Percentiles rank a stretch among this genome's conserved stretches.
Conservation (phyloP, 2,329 filamentous ascomycete genomes). For the Rosellinia necatrix region DNA sequence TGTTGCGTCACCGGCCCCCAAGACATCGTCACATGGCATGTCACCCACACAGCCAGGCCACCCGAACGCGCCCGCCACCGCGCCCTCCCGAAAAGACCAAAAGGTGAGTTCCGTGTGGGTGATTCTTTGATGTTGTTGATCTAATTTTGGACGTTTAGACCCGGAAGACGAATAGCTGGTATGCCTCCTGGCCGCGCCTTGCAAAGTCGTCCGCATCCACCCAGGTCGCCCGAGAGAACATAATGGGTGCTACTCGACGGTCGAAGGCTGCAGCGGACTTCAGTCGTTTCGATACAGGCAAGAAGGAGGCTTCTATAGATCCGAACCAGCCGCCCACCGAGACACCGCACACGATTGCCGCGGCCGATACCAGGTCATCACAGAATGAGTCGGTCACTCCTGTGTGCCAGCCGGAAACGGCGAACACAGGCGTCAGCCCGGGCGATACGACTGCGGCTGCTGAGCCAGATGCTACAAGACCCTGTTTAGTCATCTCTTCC, state of each 20-base stretch:
- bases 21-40: conserved; percentile 29
- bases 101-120: conserved; percentile 29
- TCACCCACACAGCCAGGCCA: conserved; percentile 28
- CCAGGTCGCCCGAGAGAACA: conserved; percentile 64
- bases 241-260: conserved; percentile 59
- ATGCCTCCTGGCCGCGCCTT: conserved; percentile 62
- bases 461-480: not conserved
- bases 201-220: conserved; percentile 64
- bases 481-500: conserved; percentile 10
- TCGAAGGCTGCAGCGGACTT: conserved; percentile 54
- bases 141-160: conserved; percentile 44
- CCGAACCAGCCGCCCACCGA: conserved; percentile 39
- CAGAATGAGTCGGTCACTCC: conserved; percentile 39
- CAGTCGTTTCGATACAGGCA: conserved; percentile 55
- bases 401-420: conserved; percentile 16
- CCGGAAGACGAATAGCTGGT: conserved; percentile 63
- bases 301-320: conserved; percentile 40
- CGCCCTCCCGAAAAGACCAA: conserved; percentile 23
- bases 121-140: conserved; percentile 16
- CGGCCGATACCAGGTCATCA: conserved; percentile 32
- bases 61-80: conserved; percentile 26
- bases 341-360: conserved; percentile 40
- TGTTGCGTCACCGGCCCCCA: conserved; percentile 35
- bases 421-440: conserved; percentile 4
- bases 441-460: conserved; percentile 1